Evolutionary conservation across 2,329 filamentous ascomycete genomes (phyloP), one percentile per base, ranked within the genome.

Genomic region (Botrytis hyacinthi): DNA sequence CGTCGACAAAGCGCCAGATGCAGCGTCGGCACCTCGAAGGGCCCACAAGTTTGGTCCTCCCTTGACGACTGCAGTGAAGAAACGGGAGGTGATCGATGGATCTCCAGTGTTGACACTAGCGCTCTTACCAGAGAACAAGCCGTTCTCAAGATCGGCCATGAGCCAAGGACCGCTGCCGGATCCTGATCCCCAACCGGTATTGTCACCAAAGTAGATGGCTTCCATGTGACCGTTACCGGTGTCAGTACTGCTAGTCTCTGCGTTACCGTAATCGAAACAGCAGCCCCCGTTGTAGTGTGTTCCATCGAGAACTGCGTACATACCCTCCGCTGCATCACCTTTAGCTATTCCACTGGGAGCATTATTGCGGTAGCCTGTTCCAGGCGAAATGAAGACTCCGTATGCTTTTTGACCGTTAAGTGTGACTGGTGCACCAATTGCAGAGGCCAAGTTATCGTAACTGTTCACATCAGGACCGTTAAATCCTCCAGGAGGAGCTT

Each of bases 121-220:
- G 73, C 79, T 84, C 0, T 70, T 16, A 22, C 89, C 89, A 0
- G 89, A 89, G 82, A 91, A 92, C 3, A 92, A 82, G 5, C 88
- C 88, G 75, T 92, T 91, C 79, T 92, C 90, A 0, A 92, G 85
- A 80, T 92, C 90, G 0, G 89, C 90, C 89, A 92, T 91, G 76
- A 92, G 79, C 90, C 90, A 92, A 0, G 90, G 90, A 0, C 90
- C 89, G 61, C 77, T 84, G 62, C 89, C 89, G 6, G 86, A 73
- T 14, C 90, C 90, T 12, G 80, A 81, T 29, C 89, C 89, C 87
- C 88, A 90, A 76, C 74, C 74, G 0, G 83, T 88, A 79, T 78
- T 86, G 79, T 83, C 82, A 1, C 90, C 90, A 77, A 85, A 91
- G 84, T 91, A 92, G 73, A 92, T 88, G 72, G 90, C 88, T 79